phyloP scores from a whole-genome alignment of 345 rosid species.

The Heritiera littoralis region DNA sequence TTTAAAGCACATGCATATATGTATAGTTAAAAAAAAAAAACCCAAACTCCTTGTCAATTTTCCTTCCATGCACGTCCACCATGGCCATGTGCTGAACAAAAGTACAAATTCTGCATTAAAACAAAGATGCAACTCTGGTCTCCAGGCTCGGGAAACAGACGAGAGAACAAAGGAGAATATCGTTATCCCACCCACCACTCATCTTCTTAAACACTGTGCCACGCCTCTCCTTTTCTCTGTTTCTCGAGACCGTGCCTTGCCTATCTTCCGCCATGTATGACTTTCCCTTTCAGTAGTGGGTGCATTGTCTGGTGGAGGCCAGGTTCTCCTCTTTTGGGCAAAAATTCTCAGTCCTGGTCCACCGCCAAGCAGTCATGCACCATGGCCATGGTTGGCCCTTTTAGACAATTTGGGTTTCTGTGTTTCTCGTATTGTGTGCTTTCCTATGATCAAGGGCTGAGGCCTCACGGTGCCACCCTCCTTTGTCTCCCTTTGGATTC shows the following conservation, averaged over 20 bases:
- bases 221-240: not conserved
- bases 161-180: not conserved
- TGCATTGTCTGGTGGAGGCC: not conserved
- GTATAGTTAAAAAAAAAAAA: too few species aligned
- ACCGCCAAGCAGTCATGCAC: not conserved
- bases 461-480: too few species aligned
- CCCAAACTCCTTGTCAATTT: too few species aligned
- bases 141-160: not conserved
- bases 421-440: conserved; percentile 27
- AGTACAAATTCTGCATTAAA: not conserved
- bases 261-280: not conserved
- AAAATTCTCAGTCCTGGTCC: not conserved
- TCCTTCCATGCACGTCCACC: too few species aligned
- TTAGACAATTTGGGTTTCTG: conserved; percentile 13
- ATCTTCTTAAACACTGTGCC: not conserved
- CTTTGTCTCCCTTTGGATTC: not conserved
- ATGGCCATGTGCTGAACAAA: not conserved
- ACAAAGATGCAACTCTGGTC: not conserved
- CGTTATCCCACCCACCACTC: not conserved
- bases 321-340: not conserved
- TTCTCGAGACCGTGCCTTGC: not conserved
- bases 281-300: not conserved
- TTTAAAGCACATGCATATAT: not conserved
- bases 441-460: conserved; percentile 4
- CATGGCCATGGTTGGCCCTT: not conserved